Conservation (phyloP, 352 stramenopile genomes). For the Aphanomyces cochlioides region DNA sequence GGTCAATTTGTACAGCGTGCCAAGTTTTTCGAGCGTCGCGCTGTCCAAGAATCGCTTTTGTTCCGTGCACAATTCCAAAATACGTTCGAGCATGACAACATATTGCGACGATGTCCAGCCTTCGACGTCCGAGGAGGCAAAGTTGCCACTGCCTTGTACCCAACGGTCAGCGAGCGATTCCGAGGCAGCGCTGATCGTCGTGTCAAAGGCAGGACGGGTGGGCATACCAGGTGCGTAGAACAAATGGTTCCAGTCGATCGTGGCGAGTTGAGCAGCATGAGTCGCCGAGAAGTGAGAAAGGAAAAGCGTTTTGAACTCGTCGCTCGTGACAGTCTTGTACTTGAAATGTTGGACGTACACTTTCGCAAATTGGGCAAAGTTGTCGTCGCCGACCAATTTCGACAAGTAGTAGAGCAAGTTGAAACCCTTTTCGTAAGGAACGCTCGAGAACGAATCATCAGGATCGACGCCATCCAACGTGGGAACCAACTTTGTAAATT, state of each 20-base stretch:
- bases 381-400: slow-evolving; percentile 38
- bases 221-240: slow-evolving; percentile 85
- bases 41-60: background rate
- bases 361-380: slow-evolving; percentile 83
- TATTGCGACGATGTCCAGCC: slow-evolving; percentile 49
- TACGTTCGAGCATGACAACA: slow-evolving; percentile 57
- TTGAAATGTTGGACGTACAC: slow-evolving; percentile 89
- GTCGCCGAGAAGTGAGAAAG: slow-evolving; percentile 52
- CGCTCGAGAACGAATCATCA: slow-evolving; percentile 92
- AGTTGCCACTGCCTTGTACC: background rate
- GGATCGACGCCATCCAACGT: slow-evolving; percentile 88
- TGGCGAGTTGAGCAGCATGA: slow-evolving; percentile 34
- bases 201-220: slow-evolving; percentile 84
- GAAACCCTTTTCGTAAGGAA: slow-evolving; percentile 96
- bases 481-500: slow-evolving; percentile 88
- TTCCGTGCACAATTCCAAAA: slow-evolving; percentile 36
- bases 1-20: slow-evolving; percentile 28
- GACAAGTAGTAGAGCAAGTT: slow-evolving; percentile 47
- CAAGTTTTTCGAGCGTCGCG: background rate
- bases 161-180: slow-evolving; percentile 40
- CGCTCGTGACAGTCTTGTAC: slow-evolving; percentile 82
- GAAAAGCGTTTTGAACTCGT: slow-evolving; percentile 72
- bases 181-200: slow-evolving; percentile 37
- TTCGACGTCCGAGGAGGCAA: slow-evolving; percentile 7
- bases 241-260: slow-evolving; percentile 93